Percentiles rank a stretch among this genome's conserved stretches.
Evolutionary conservation across 805 yeast species (phyloP).

Genomic region (Candida patagonica): DNA sequence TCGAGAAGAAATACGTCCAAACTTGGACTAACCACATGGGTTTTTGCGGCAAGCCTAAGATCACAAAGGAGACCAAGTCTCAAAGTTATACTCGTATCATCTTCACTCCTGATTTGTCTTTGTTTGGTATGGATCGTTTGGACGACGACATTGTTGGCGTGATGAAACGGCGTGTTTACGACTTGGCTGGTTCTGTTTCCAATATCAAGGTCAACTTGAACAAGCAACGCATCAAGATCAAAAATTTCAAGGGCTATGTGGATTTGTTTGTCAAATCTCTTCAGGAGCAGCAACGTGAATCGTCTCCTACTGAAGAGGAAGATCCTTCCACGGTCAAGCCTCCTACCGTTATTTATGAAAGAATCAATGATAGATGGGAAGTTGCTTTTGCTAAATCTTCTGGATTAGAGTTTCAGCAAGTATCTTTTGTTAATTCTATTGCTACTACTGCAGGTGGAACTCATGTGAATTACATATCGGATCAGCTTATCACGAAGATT

Average conservation of each 20-base stretch:
- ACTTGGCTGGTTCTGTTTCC: constrained; percentile 85
- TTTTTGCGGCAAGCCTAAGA: constrained; percentile 63
- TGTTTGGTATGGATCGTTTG: constrained; percentile 75
- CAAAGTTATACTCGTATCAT: constrained; percentile 79
- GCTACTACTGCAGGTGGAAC: constrained; percentile 98
- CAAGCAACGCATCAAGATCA: constrained; percentile 58
- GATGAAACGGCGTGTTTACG: constrained; percentile 87
- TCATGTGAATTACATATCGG: constrained; percentile 79
- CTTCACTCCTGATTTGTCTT: constrained; percentile 76
- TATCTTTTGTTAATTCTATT: constrained; percentile 93
- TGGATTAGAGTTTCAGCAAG: constrained; percentile 73
- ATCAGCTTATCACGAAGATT: constrained; percentile 72
- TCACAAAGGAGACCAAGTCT: constrained; percentile 42
- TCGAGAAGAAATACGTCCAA: constrained; percentile 61
- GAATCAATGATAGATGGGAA: constrained; percentile 87
- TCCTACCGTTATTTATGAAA: constrained; percentile 68
- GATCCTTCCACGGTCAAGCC: constrained; percentile 29
- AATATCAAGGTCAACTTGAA: constrained; percentile 74
- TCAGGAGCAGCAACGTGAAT: constrained; percentile 37
- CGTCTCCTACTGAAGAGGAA: constrained; percentile 19
- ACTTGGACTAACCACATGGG: constrained; percentile 86
- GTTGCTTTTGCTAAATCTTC: constrained; percentile 91
- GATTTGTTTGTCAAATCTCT: constrained; percentile 81
- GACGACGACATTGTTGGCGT: constrained; percentile 81
- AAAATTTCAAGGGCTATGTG: constrained; percentile 76